Percentiles rank a stretch among this genome's conserved stretches.
Conservation (phyloP, 441 rosid species). For the Raphanus hybrid region DNA sequence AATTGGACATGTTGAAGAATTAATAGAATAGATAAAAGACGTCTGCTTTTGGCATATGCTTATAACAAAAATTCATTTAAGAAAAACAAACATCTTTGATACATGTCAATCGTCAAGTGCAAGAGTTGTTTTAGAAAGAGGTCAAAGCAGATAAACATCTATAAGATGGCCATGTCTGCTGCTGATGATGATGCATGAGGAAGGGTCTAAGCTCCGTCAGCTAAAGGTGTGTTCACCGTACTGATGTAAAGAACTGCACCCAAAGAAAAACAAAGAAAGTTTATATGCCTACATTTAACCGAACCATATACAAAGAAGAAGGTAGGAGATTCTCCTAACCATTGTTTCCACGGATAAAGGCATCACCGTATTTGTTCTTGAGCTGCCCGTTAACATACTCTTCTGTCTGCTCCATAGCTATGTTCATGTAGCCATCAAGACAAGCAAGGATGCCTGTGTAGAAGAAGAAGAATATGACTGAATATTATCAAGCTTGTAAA, state of each 20-base stretch:
- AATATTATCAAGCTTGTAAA: neutral
- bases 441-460: conserved; percentile 78
- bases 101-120: conserved; percentile 27
- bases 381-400: conserved; percentile 77
- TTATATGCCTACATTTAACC: neutral
- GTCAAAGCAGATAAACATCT: conserved; percentile 20
- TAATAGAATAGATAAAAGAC: too few species aligned
- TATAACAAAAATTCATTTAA: conserved; percentile 13
- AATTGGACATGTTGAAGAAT: too few species aligned
- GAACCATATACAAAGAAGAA: neutral
- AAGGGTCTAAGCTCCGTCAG: conserved; percentile 66
- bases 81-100: conserved; percentile 26
- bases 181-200: conserved; percentile 15
- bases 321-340: conserved; percentile 24
- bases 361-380: conserved; percentile 84
- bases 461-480: conserved; percentile 6
- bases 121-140: conserved; percentile 5
- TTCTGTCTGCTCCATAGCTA: conserved; percentile 91
- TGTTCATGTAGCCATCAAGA: conserved; percentile 89
- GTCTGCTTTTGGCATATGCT: neutral
- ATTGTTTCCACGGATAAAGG: conserved; percentile 93
- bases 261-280: neutral
- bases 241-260: conserved; percentile 80
- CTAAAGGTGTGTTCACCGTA: conserved; percentile 53
- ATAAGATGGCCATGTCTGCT: conserved; percentile 22